phyloP scores from a whole-genome alignment of 2,329 filamentous ascomycete species.

The Diaporthe sp. region DNA sequence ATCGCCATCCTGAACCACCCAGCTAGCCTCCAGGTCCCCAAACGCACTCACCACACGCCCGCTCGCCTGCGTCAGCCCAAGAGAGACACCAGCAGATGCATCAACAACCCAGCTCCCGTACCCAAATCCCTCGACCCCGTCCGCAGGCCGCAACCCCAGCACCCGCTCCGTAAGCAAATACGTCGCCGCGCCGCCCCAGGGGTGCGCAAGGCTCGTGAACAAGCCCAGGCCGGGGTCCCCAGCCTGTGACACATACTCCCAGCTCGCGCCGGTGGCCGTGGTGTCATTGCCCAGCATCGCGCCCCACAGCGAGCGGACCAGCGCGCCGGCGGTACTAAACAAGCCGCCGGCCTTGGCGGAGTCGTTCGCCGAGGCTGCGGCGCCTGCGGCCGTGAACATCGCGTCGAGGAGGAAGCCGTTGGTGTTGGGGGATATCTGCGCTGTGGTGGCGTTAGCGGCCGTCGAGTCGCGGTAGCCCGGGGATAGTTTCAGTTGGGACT shows the following conservation, averaged over 20 bases:
- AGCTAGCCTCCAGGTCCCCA: background rate
- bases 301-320: slow-evolving; percentile 51
- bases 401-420: slow-evolving; percentile 56
- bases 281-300: slow-evolving; percentile 55
- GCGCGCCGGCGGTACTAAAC: slow-evolving; percentile 45
- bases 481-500: slow-evolving; percentile 31
- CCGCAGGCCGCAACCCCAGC: background rate
- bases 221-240: slow-evolving; percentile 55
- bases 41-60: background rate
- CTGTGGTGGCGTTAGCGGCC: background rate
- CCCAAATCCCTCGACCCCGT: background rate
- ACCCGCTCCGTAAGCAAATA: slow-evolving; percentile 57
- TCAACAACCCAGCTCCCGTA: slow-evolving; percentile 3
- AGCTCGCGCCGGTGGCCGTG: slow-evolving; percentile 56
- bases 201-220: slow-evolving; percentile 59
- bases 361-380: slow-evolving; percentile 41
- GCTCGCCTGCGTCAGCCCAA: background rate
- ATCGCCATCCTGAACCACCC: background rate
- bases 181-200: slow-evolving; percentile 60
- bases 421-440: slow-evolving; percentile 60
- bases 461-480: slow-evolving; percentile 45
- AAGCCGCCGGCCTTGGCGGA: slow-evolving; percentile 48
- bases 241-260: slow-evolving; percentile 59
- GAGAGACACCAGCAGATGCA: background rate
- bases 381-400: slow-evolving; percentile 49